Base-by-base conservation (phyloP, 768 basidiomycete genomes). In the Russula ochroleuca region DNA sequence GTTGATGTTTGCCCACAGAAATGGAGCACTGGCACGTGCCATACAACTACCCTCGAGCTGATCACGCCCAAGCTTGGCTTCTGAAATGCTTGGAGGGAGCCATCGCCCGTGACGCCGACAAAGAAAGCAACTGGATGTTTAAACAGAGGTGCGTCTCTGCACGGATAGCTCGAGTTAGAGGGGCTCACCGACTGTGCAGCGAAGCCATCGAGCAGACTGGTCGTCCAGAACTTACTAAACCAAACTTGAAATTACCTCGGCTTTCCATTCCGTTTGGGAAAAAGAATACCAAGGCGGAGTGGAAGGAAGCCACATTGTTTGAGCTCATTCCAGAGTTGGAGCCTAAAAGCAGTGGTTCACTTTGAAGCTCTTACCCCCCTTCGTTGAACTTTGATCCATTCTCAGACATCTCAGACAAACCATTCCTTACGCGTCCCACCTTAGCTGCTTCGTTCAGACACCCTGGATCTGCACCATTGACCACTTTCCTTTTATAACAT, bases 11-110 rank as follows among this genome's bases (percentile, higher is more conserved):
- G 21, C 51, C 61, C 25, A 35, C 62, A 82, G 81, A 71, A 3
- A 78, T 83, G 75, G 81, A 83, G 62, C 75, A 73, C 53, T 79
- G 78, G 28, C 78, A 81, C 35, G 70, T 77, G 6, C 77, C 76
- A 5, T 82, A 81, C 62, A 73, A 74, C 6, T 74, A 79, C 58
- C 66, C 70, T 5, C 71, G 70, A 28, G 70, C 74, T 33, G 69
- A 75, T 19, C 72, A 72, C 19, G 73, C 81, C 57, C 74, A 74
- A 33, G 65, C 71, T 11, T 82, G 81, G 81, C 68, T 82, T 17
- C 71, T 67, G 31, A 62, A 56, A 8, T 57, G 64, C 21, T 61
- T 77, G 21, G 60, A 61, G n/a, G 64, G 21, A 55, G 69, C 67
- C 31, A 72, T 73, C 55, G 70, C 71, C 69, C 75, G 72, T 21